phyloP scores from a whole-genome alignment of 73 alveolate genomes.

The Paramecium primaurelia region DNA sequence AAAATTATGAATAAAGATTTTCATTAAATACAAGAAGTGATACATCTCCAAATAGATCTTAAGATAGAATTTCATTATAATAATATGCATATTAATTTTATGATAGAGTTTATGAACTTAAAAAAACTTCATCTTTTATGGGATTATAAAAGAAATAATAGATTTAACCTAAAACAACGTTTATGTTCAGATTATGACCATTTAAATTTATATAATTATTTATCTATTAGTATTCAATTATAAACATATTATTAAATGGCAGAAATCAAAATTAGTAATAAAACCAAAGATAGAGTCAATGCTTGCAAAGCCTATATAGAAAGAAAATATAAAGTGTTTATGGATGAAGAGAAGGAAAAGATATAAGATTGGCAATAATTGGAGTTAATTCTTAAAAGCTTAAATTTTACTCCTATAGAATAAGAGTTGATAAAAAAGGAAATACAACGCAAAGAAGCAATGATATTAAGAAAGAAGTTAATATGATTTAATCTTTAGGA shows the following conservation, averaged over 20 bases:
- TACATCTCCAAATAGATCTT: background rate
- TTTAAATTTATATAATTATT: background rate
- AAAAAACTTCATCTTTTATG: background rate
- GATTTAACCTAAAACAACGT: background rate
- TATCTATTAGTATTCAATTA: background rate
- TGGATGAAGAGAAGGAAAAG: background rate
- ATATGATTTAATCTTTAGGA: background rate
- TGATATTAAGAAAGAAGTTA: slow-evolving; percentile 59
- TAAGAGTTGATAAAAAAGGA: slow-evolving; percentile 65
- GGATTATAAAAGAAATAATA: background rate
- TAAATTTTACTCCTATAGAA: slow-evolving; percentile 58
- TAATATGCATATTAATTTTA: background rate
- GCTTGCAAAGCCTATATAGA: slow-evolving; percentile 55
- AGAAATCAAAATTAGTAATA: background rate
- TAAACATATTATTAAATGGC: background rate
- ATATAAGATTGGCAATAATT: slow-evolving; percentile 60
- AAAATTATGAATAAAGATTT: background rate
- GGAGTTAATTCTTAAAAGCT: slow-evolving; percentile 20
- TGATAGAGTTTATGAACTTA: background rate
- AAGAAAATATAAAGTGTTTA: background rate
- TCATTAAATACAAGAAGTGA: background rate
- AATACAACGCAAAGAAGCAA: slow-evolving; percentile 65
- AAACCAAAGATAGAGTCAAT: slow-evolving; percentile 38
- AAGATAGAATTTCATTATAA: background rate
- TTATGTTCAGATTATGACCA: background rate